Evolutionary conservation across 371 early-diverging fungal genomes (phyloP).

Genomic region (Mucor mucedo): DNA sequence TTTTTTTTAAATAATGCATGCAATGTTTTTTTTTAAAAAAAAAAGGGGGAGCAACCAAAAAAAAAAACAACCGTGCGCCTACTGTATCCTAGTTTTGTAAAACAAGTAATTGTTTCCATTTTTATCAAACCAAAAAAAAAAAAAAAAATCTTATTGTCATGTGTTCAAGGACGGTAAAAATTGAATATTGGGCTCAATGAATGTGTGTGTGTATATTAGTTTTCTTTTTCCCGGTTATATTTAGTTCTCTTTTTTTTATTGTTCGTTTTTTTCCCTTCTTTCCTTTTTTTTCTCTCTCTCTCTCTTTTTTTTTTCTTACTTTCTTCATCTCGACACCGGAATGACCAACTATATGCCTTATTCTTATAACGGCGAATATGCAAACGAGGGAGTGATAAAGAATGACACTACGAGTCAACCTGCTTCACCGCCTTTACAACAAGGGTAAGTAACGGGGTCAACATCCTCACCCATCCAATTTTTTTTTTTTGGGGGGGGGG

Average conservation of each 20-base stretch:
- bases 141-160: conserved; percentile 10
- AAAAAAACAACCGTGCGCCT: conserved; percentile 7
- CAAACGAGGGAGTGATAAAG: not conserved
- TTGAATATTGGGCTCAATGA: not conserved
- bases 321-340: not conserved
- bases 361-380: conserved; percentile 15
- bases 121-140: not conserved
- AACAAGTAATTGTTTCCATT: not conserved
- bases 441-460: conserved; percentile 16
- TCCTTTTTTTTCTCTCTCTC: conserved; percentile 6
- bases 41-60: not conserved
- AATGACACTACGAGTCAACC: conserved; percentile 12
- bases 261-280: conserved; percentile 12
- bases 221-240: conserved; percentile 12
- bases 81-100: not conserved
- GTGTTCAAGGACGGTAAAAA: conserved; percentile 10
- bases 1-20: not conserved
- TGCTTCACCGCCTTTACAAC: conserved; percentile 18
- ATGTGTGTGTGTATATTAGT: conserved; percentile 7
- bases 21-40: not conserved
- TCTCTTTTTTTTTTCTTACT: not conserved
- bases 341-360: conserved; percentile 25
- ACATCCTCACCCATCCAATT: too few species aligned
- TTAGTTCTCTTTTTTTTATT: conserved; percentile 8
- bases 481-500: too few species aligned